Conservation (phyloP, 805 yeast species). For the Sugiyamaella smithiae region DNA sequence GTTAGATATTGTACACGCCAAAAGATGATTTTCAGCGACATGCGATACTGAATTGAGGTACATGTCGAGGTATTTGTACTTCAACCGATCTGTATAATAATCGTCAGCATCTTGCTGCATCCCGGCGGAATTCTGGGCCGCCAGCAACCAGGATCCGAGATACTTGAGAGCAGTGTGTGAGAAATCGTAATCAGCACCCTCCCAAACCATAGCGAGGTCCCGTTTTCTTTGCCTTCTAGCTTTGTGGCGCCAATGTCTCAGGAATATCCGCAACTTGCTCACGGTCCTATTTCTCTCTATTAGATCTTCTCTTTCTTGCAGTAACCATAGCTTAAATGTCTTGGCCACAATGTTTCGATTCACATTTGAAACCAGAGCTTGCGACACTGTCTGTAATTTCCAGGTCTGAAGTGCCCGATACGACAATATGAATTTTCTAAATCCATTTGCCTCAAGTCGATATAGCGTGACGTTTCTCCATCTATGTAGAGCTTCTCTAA, state of each 20-base stretch:
- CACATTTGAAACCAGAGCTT: not conserved
- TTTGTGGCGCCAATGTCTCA: conserved; percentile 12
- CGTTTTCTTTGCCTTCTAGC: not conserved
- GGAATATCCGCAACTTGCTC: not conserved
- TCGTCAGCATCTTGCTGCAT: not conserved
- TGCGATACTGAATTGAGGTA: not conserved
- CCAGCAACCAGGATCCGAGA: not conserved
- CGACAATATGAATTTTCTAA: conserved; percentile 16
- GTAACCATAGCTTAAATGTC: conserved; percentile 14
- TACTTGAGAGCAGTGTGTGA: conserved; percentile 2
- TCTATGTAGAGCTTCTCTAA: conserved; percentile 1
- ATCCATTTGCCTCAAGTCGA: conserved; percentile 17
- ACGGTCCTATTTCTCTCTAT: conserved; percentile 7
- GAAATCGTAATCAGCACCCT: conserved; percentile 4
- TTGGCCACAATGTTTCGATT: conserved; percentile 2
- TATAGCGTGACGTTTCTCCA: conserved; percentile 13
- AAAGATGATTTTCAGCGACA: not conserved
- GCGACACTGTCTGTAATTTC: conserved; percentile 10
- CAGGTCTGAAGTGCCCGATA: conserved; percentile 15
- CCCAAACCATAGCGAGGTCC: conserved; percentile 1
- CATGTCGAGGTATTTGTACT: not conserved
- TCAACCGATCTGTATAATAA: not conserved
- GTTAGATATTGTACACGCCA: not conserved
- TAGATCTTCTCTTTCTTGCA: conserved; percentile 10
- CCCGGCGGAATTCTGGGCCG: not conserved